Base-by-base conservation (phyloP, 208 protist species). In the Vickermania spadyakhi region DNA sequence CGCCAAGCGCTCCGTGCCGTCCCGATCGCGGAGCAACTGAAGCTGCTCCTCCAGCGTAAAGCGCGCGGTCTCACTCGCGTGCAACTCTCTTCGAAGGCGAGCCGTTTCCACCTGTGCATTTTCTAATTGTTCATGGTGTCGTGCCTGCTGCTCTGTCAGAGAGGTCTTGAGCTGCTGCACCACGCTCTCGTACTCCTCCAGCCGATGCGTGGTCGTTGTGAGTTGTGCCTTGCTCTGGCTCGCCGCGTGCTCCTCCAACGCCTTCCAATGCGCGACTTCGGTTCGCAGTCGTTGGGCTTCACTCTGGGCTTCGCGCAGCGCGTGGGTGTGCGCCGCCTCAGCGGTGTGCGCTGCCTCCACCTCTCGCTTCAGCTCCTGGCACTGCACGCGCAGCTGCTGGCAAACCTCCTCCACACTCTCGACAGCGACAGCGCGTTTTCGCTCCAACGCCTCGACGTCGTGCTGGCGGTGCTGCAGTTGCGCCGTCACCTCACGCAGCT, bases 31-130 rank as follows among this genome's bases (percentile, higher is more conserved):
- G 52, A 64, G 42, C 13, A 84, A 67, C 41, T 79, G 77, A 26
- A 69, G 80, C 59, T 91, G 88, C n/a, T 86, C 78, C 60, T 95
- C 80, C 28, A 90, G 61, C 0, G 80, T 77, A 23, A 64, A 71
- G 2, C 88, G 79, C 7, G 88, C 84, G 2, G 83, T 84, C 71
- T 95, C 88, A 45, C 88, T 95, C 2, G 88, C 82, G 64, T 95
- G 88, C 26, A 95, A 72, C 71, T 95, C 88, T 3, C 88, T 76
- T 28, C 84, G 79, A 21, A 95, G 72, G 1, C 80, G 73, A 21
- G 68, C 60, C 3, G 45, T 29, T 59, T 94, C 88, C 2, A 64
- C 62, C 73, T 90, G 82, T 25, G 64, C 58, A 11, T 74, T 76
- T 68, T 89, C 79, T 50, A 79, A 58, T 1, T 45, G 23, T 1